Evolutionary conservation across 306 rosid genomes (phyloP), one percentile per base, ranked within the genome.

Genomic region (Rubus idaeus): DNA sequence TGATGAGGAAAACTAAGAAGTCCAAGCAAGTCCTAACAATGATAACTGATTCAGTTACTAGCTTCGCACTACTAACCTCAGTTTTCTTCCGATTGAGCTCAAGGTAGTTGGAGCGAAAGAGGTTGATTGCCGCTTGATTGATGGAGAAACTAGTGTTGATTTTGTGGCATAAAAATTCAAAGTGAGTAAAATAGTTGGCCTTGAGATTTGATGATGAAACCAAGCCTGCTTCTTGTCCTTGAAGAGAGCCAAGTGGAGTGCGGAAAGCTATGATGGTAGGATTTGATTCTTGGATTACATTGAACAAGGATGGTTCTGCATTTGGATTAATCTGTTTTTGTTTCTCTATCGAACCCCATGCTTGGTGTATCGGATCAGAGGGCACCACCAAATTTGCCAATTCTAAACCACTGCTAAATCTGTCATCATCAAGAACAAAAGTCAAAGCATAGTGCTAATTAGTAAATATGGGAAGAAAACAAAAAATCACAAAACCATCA

Each of bases 371-470:
- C 39, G 85, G 14, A 67, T 26, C 77, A 75, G 92, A 81, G 61
- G 75, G 66, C 18, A 81, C 78, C 18, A 79, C 61, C 40, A 77
- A 67, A 50, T 63, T 49, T 18, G 83, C 93, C 39, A 51, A 44
- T 56, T 79, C 86, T 1, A 68, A 39, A n/a, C 97, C 97, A 57
- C 73, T 49, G 87, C 88, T 84, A 70, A 87, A 87, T 52, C 94
- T 91, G 82, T 37, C 84, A 70, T 3, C 49, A 58, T 41, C 57
- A 42, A 42, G 46, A 78, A 14, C 62, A 37, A 74, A 60, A 70
- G 68, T 40, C 39, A 16, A 40, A 53, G 46, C 46, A 0, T 8
- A 3, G 46, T 4, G 46, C 46, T 4, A 42, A 42, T 30, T 30
- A 42, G 8, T 4, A 42, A 42, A 42, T 4, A 42, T 4, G 2